These are phyloP conservation scores for Ophiorrhiza pumila DNA, from an alignment of 257 asterid genomes.

Conservation along the genomic window DNA sequence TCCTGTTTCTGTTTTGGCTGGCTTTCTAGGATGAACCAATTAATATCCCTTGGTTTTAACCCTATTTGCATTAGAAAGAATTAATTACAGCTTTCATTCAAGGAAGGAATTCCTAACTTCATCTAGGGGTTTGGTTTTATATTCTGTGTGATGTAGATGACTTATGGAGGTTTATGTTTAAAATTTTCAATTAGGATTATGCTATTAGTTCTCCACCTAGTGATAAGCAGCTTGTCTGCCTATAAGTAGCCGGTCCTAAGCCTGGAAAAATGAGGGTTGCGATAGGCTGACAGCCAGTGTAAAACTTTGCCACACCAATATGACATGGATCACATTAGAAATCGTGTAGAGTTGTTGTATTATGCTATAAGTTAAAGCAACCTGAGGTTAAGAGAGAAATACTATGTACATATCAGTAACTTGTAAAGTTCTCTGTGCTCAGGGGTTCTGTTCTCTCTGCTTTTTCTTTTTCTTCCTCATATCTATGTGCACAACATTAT, in stretches of 20 bases:
- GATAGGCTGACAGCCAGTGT: too few relatives aligned
- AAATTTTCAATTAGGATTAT: not conserved
- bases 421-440: not conserved
- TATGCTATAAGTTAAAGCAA: too few relatives aligned
- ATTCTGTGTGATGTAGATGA: not conserved
- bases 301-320: too few relatives aligned
- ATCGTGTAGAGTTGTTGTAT: too few relatives aligned
- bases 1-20: not conserved
- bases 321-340: too few relatives aligned
- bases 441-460: not conserved
- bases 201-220: too few relatives aligned
- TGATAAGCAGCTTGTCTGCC: too few relatives aligned
- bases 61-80: not conserved
- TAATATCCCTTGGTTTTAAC: not conserved
- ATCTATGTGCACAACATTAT: not conserved
- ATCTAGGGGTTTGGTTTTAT: not conserved
- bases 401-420: not conserved
- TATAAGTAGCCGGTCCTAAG: too few relatives aligned
- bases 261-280: too few relatives aligned
- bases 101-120: not conserved
- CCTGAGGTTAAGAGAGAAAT: slow-evolving; percentile 1
- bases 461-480: not conserved
- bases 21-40: not conserved
- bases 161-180: not conserved
- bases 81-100: too few relatives aligned